Percentiles rank a stretch among this genome's conserved stretches.
These are phyloP conservation scores for Phycomyces blakesleeanus DNA, from an alignment of 192 early-diverging fungal genomes.

Conservation along the genomic window DNA sequence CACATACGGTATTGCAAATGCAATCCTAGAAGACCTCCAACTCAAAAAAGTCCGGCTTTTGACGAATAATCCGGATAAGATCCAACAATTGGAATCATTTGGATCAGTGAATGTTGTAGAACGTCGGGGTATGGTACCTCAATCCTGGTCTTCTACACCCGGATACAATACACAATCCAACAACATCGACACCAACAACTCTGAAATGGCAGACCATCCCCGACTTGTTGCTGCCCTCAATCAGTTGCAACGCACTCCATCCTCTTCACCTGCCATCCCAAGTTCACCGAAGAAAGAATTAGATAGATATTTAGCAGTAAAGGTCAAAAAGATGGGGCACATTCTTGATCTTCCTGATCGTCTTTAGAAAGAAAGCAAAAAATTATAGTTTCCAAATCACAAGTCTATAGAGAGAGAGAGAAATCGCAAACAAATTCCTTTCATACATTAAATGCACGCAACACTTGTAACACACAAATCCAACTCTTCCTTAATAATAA, in stretches of 20 bases:
- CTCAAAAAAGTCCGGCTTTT: conserved; percentile 72
- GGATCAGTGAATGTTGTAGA: conserved; percentile 72
- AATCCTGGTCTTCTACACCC: conserved; percentile 62
- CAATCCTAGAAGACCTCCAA: conserved; percentile 80
- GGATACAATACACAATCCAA: not conserved
- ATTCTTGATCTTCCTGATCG: conserved; percentile 63
- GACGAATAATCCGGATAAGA: conserved; percentile 97
- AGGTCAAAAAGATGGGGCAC: conserved; percentile 90
- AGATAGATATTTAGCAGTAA: conserved; percentile 83
- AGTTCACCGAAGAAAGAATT: conserved; percentile 45
- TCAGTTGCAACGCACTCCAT: conserved; percentile 11
- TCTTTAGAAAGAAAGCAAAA: too few species aligned
- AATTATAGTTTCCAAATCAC: too few species aligned
- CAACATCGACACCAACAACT: too few species aligned
- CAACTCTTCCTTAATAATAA: too few species aligned
- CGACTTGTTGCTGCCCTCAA: conserved; percentile 29
- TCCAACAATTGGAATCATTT: conserved; percentile 66
- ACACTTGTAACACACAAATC: too few species aligned
- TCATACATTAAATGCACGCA: too few species aligned
- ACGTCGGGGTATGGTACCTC: conserved; percentile 89
- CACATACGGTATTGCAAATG: conserved; percentile 84
- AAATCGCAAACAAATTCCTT: too few species aligned
- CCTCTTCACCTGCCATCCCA: conserved; percentile 27
- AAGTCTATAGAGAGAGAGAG: too few species aligned
- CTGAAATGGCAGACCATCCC: conserved; percentile 17